Evolutionary conservation across 208 protist genomes (phyloP).

Genomic region (Blechomonas ayalai): DNA sequence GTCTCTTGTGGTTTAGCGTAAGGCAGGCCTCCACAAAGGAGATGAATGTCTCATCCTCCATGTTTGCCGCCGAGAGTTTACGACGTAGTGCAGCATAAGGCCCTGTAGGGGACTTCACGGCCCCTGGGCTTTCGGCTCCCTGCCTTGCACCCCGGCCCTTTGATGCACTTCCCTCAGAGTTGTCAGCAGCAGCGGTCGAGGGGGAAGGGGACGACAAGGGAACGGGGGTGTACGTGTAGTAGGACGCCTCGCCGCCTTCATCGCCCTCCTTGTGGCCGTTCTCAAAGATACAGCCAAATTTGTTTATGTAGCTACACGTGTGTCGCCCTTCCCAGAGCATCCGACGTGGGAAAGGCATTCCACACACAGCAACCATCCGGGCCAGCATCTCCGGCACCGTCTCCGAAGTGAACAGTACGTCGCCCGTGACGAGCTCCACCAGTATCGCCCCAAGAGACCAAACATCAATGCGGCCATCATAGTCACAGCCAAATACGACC

Average conservation of each 20-base stretch:
- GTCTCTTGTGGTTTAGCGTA: constrained; percentile 74
- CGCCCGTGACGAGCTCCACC: constrained; percentile 89
- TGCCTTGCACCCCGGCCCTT: not conserved
- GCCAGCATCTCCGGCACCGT: constrained; percentile 92
- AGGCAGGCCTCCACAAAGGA: constrained; percentile 86
- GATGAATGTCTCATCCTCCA: constrained; percentile 74
- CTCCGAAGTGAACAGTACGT: constrained; percentile 93
- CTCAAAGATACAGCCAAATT: constrained; percentile 86
- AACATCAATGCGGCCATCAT: constrained; percentile 93
- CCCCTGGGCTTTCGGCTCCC: not conserved
- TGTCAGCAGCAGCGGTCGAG: constrained; percentile 12
- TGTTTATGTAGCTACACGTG: constrained; percentile 86
- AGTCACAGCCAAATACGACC: constrained; percentile 91
- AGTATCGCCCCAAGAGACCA: constrained; percentile 95
- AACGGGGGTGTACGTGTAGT: constrained; percentile 78
- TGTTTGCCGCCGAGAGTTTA: constrained; percentile 61
- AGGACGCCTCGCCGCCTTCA: constrained; percentile 42
- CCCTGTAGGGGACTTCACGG: constrained; percentile 4
- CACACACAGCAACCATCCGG: constrained; percentile 87
- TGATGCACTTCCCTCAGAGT: constrained; percentile 1
- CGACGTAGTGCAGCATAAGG: constrained; percentile 63
- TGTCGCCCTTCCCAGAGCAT: constrained; percentile 87
- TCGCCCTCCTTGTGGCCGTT: constrained; percentile 34
- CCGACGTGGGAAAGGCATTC: constrained; percentile 66
- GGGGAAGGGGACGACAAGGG: too few relatives aligned